Conservation (phyloP, 2,329 filamentous ascomycete species). For the Chaetomium strumarium region DNA sequence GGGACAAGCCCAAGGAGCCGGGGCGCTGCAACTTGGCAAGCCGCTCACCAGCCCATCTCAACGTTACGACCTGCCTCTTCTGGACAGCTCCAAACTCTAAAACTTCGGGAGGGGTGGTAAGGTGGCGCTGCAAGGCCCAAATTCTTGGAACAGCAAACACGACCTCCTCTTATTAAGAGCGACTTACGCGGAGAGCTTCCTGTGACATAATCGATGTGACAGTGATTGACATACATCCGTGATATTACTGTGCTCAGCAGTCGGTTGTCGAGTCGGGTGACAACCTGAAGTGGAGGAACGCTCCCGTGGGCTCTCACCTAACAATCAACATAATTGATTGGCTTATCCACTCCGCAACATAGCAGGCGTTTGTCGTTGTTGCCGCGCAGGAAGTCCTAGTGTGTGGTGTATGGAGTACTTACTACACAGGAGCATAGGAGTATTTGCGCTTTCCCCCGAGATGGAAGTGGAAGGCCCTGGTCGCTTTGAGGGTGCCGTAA, state of each 20-base stretch:
- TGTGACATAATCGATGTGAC: too few relatives aligned
- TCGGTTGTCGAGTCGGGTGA: not conserved
- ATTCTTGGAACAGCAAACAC: constrained; percentile 4
- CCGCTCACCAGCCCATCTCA: constrained; percentile 1
- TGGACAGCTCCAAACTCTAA: constrained; percentile 14
- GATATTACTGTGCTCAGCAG: too few relatives aligned
- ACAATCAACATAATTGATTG: constrained; percentile 2
- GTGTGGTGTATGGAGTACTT: too few relatives aligned
- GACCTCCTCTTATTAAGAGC: too few relatives aligned
- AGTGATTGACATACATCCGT: not conserved
- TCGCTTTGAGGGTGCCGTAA: too few relatives aligned
- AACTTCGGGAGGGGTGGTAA: not conserved
- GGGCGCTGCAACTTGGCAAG: constrained; percentile 16
- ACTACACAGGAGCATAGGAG: too few relatives aligned
- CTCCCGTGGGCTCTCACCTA: too few relatives aligned
- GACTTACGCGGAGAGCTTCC: too few relatives aligned
- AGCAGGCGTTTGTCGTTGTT: too few relatives aligned
- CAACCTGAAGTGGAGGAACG: not conserved
- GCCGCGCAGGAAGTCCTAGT: too few relatives aligned
- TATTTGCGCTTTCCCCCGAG: too few relatives aligned
- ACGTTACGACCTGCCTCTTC: constrained; percentile 18
- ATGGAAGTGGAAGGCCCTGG: too few relatives aligned
- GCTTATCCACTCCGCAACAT: constrained; percentile 2
- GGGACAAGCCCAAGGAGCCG: constrained; percentile 13
- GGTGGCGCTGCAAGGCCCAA: constrained; percentile 12